Base-by-base conservation (phyloP, 2,329 filamentous ascomycete genomes). In the Xylariaceae sp. region DNA sequence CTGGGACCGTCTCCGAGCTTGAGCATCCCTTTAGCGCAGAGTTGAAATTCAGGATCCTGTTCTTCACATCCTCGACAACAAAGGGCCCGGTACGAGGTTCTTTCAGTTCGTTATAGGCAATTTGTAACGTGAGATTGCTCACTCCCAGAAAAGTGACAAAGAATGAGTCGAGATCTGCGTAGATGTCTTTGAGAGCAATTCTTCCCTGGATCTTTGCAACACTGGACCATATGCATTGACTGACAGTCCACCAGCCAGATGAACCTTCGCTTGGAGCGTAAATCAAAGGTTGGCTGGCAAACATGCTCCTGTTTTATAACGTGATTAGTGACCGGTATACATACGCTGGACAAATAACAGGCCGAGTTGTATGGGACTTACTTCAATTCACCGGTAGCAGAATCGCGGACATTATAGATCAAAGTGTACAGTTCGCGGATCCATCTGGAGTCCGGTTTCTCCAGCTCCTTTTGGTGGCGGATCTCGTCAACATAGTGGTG, bases 221-320 rank as follows among this genome's bases (percentile, higher is more conserved):
- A n/a, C 53, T 57, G 1, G 60, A 61, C 62, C 62, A 64, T 3
- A 65, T 40, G 34, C 62, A 65, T 11, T 62, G 37, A 0, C 43
- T 40, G 0, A 46, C 29, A 2, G 46, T 56, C 30, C 57, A 44
- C 62, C 62, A 65, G n/a, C n/a, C n/a, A n/a, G n/a, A n/a, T n/a
- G n/a, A n/a, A n/a, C n/a, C n/a, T 9, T 29, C 12, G 7, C 26
- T 14, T 8, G 33, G 12, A 18, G 31, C 41, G 32, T 30, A 50
- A 18, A 52, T 43, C 16, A 51, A 36, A 11, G 31, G 26, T 8
- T 48, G 33, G 13, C 31, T 34, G 12, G 34, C 15, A 35, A 52
- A 50, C 2, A n/a, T 18, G n/a, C n/a, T n/a, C n/a, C n/a, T n/a
- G n/a, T n/a, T n/a, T n/a, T n/a, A n/a, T n/a, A n/a, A n/a, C n/a